Evolutionary conservation across 768 basidiomycete genomes (phyloP).

Genomic region (Thelephora ganbajun): DNA sequence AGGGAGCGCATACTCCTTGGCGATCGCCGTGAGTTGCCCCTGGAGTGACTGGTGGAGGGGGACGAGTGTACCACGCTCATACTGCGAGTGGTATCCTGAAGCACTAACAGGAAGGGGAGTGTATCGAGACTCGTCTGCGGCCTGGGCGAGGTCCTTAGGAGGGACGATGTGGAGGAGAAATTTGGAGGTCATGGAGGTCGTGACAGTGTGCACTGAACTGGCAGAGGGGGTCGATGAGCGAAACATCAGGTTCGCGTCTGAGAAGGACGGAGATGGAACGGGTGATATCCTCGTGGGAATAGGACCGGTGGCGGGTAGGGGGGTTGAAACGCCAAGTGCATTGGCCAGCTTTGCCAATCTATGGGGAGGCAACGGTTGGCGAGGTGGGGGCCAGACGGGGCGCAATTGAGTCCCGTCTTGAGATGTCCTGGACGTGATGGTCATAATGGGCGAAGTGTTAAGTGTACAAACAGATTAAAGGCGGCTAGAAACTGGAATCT

Average conservation of each 20-base stretch:
- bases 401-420: slow-evolving; percentile 6
- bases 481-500: neutral
- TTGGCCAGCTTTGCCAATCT: slow-evolving; percentile 75
- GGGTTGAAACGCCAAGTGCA: slow-evolving; percentile 69
- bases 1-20: slow-evolving; percentile 86
- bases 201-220: slow-evolving; percentile 24
- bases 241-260: slow-evolving; percentile 9
- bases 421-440: slow-evolving; percentile 13
- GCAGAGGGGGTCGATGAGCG: slow-evolving; percentile 35
- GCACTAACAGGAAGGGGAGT: slow-evolving; percentile 40
- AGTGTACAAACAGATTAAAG: neutral
- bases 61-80: slow-evolving; percentile 75
- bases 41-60: slow-evolving; percentile 76
- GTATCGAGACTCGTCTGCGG: slow-evolving; percentile 29
- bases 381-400: slow-evolving; percentile 47
- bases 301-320: slow-evolving; percentile 35
- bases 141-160: slow-evolving; percentile 54
- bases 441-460: slow-evolving; percentile 6
- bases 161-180: slow-evolving; percentile 79
- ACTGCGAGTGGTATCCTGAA: slow-evolving; percentile 68
- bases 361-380: slow-evolving; percentile 59
- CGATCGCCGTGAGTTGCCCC: slow-evolving; percentile 74
- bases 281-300: slow-evolving; percentile 6
- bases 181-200: slow-evolving; percentile 35
- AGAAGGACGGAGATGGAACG: slow-evolving; percentile 9